phyloP scores from a whole-genome alignment of 768 basidiomycete species.

The Xerocomus brunneocitrinus region DNA sequence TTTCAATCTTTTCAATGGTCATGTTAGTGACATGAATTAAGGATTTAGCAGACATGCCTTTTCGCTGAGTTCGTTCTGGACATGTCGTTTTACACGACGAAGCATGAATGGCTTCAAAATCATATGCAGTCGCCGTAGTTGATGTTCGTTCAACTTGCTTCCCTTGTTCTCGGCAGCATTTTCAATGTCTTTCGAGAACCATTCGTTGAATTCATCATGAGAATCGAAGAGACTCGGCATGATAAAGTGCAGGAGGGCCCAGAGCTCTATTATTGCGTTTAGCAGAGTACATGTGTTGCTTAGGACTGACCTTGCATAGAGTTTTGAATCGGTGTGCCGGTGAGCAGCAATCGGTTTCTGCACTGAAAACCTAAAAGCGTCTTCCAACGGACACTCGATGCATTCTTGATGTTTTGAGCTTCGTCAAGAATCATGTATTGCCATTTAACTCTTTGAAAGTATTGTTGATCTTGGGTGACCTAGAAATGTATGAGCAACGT shows the following conservation, averaged over 20 bases:
- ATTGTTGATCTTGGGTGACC: constrained; percentile 96
- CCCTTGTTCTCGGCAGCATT: constrained; percentile 90
- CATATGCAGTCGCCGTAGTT: constrained; percentile 93
- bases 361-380: constrained; percentile 94
- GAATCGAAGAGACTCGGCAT: constrained; percentile 99
- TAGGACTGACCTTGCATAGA: constrained; percentile 86
- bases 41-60: constrained; percentile 54
- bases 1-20: constrained; percentile 82
- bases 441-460: constrained; percentile 97
- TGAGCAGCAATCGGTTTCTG: constrained; percentile 89
- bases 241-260: constrained; percentile 98
- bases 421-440: constrained; percentile 99
- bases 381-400: constrained; percentile 94
- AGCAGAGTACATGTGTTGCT: neutral
- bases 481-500: constrained; percentile 27
- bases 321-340: constrained; percentile 98
- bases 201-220: constrained; percentile 98
- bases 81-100: constrained; percentile 92
- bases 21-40: constrained; percentile 83
- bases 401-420: constrained; percentile 99
- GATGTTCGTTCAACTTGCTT: constrained; percentile 89
- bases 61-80: constrained; percentile 99
- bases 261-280: constrained; percentile 61
- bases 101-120: constrained; percentile 99
- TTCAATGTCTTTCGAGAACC: constrained; percentile 99